These are phyloP conservation scores for Akanthomyces dipterigenus DNA, from an alignment of 2,329 filamentous ascomycete species.

Conservation along the genomic window DNA sequence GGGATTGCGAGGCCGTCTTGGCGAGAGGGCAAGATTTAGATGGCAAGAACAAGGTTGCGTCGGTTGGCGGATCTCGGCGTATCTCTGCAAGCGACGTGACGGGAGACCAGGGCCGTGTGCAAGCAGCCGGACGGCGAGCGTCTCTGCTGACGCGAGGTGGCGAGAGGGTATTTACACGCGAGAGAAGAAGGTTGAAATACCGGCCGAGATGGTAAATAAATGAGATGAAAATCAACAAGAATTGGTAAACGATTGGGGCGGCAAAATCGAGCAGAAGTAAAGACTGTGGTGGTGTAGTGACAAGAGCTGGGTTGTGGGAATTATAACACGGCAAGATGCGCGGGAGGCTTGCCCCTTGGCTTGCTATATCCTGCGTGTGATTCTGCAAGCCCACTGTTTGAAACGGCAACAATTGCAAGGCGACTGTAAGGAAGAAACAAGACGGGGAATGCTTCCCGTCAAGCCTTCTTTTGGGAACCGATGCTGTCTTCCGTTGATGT, in stretches of 20 bases:
- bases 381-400: not conserved
- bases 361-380: not conserved
- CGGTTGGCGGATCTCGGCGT: conserved; percentile 1
- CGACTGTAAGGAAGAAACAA: not conserved
- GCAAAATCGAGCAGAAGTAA: not conserved
- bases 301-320: not conserved
- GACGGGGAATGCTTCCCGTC: conserved; percentile 3
- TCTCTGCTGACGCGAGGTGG: not conserved
- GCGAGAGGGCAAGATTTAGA: not conserved
- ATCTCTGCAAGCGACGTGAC: not conserved
- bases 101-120: not conserved
- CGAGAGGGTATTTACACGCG: not conserved
- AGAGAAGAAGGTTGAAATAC: not conserved
- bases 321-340: not conserved
- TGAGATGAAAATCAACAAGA: not conserved
- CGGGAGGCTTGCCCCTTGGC: not conserved
- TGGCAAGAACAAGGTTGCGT: not conserved
- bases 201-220: not conserved
- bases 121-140: not conserved
- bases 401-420: not conserved
- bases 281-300: not conserved
- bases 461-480: not conserved
- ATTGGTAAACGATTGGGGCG: not conserved
- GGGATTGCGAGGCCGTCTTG: not conserved
- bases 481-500: conserved; percentile 3